Evolutionary conservation across 441 rosid genomes (phyloP), one percentile per base, ranked within the genome.

Genomic region (Jatropha podagrica): DNA sequence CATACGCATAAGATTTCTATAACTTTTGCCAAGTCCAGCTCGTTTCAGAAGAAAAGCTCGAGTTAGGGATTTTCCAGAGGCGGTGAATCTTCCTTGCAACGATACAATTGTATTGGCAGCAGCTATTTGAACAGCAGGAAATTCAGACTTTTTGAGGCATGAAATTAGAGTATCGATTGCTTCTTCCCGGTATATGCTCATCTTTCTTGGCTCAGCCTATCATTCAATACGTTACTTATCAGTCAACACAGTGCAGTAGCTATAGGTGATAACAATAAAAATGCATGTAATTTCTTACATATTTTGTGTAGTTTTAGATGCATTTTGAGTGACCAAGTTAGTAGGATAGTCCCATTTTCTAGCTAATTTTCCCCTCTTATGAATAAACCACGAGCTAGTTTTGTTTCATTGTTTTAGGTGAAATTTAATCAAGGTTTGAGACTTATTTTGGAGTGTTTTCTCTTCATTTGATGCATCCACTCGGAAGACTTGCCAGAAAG

Each of bases 171-270:
- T 71, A 74, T 89, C 96, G 40, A 89, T 82, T 42, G 96, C 93
- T 74, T 91, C 96, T 81, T 91, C 96, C 15, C 96, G 80, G 74
- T 87, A 89, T 46, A 91, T 88, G 72, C 96, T 91, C 92, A 89
- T 88, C 84, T 89, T 89, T 77, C 91, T 86, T 4, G 96, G 93
- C 76, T 88, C 91, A 77, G 82, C 86, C 96, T 91, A 60, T 72
- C 82, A 69, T 71, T n/a, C 74, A 74, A 79, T 37, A 64, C 32
- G 58, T 51, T 12, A 41, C 6, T 63, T 20, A 68, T 74, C 56
- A 74, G 52, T 49, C 68, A 41, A 72, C 10, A n/a, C 62, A 13
- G 49, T 26, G 7, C 3, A 32, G 26, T 20, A 66, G 23, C 7
- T 44, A 40, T 23, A 4, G 32, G 32, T 32, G 2, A 32, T 32